Evolutionary conservation across 2,329 filamentous ascomycete genomes (phyloP).

Genomic region (Calonectria multiphialidica): DNA sequence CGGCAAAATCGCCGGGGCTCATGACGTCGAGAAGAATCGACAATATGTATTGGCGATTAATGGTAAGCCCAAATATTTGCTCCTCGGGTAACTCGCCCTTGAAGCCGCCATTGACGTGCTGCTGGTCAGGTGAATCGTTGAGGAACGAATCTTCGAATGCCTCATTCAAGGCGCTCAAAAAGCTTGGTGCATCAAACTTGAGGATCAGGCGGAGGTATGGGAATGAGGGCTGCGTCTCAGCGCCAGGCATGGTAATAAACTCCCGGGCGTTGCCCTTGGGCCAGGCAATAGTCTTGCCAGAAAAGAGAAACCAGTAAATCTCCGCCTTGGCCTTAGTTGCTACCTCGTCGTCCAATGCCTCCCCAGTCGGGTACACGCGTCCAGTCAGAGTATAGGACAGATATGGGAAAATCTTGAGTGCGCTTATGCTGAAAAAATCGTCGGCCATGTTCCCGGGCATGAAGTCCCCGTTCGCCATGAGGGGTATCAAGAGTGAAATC

Average conservation of each 20-base stretch:
- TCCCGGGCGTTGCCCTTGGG: conserved; percentile 72
- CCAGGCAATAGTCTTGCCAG: conserved; percentile 82
- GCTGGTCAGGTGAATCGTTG: conserved; percentile 80
- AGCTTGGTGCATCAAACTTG: conserved; percentile 89
- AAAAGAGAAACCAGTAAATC: conserved; percentile 94
- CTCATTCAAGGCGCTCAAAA: conserved; percentile 95
- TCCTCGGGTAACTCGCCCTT: conserved; percentile 70
- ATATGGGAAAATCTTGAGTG: conserved; percentile 94
- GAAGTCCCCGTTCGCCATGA: conserved; percentile 68
- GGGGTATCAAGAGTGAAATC: conserved; percentile 73
- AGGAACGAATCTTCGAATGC: conserved; percentile 96
- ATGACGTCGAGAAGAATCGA: conserved; percentile 93
- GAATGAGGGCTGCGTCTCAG: conserved; percentile 78
- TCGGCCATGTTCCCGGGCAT: conserved; percentile 67
- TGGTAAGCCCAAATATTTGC: conserved; percentile 75
- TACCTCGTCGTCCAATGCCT: conserved; percentile 77
- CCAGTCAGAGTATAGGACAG: conserved; percentile 92
- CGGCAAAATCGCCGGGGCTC: conserved; percentile 79
- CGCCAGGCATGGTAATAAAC: conserved; percentile 70
- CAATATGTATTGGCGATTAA: conserved; percentile 93
- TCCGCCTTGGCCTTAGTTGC: conserved; percentile 85
- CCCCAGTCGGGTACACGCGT: conserved; percentile 90
- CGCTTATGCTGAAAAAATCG: conserved; percentile 75
- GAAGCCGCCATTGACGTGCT: conserved; percentile 62
- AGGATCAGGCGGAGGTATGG: conserved; percentile 87